Evolutionary conservation across 192 early-diverging fungal species (phyloP).

Genomic region (Cladochytrium replicatum): DNA sequence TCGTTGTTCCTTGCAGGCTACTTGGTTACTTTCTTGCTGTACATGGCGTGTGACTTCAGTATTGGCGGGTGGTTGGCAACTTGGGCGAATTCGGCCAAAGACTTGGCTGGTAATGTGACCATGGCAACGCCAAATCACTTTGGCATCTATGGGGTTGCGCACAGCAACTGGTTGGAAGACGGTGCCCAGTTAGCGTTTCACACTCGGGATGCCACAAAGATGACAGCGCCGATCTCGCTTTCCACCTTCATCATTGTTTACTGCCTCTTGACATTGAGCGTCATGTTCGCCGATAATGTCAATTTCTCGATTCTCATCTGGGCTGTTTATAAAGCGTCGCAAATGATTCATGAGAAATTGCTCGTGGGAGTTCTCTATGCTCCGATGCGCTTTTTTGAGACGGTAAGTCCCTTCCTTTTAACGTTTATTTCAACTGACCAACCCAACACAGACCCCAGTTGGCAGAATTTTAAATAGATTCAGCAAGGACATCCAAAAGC

Average conservation of each 20-base stretch:
- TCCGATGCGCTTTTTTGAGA: constrained; percentile 28
- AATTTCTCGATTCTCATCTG: constrained; percentile 6
- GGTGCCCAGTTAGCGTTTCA: too few relatives aligned
- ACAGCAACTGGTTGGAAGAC: too few relatives aligned
- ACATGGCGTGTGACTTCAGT: not conserved
- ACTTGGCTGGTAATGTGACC: too few relatives aligned
- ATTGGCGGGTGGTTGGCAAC: constrained; percentile 2
- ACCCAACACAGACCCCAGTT: constrained; percentile 26
- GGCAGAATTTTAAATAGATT: constrained; percentile 64
- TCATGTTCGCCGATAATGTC: constrained; percentile 16
- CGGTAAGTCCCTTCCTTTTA: not conserved
- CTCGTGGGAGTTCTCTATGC: constrained; percentile 24
- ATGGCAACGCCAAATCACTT: too few relatives aligned
- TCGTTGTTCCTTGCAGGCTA: not conserved
- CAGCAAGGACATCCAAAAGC: constrained; percentile 44
- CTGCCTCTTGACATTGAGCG: constrained; percentile 14
- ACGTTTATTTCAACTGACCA: not conserved
- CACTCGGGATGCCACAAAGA: not conserved
- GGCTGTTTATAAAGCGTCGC: constrained; percentile 11
- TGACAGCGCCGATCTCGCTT: not conserved
- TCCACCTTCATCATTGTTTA: constrained; percentile 26
- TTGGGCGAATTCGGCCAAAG: constrained; percentile 5
- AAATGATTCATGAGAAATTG: constrained; percentile 18
- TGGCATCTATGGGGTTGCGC: too few relatives aligned
- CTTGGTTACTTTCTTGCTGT: not conserved